phyloP scores from a whole-genome alignment of 73 alveolate species.

The Tetrahymena thermophila region DNA sequence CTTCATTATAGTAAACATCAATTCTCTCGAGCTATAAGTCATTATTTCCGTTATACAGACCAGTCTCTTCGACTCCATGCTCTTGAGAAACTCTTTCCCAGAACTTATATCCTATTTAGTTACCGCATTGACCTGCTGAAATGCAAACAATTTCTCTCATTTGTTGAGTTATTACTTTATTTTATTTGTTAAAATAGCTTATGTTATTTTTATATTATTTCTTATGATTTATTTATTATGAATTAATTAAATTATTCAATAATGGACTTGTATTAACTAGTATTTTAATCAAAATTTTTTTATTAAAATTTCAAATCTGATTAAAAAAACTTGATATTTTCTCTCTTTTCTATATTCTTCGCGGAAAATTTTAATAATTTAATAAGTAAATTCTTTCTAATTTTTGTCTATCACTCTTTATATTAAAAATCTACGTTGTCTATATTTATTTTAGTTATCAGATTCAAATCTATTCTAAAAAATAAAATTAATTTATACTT shows the following conservation, averaged over 20 bases:
- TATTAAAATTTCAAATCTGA: neutral
- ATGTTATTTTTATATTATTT: neutral
- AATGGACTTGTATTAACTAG: neutral
- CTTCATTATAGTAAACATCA: constrained; percentile 53
- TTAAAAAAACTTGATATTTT: neutral
- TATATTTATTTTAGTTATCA: neutral
- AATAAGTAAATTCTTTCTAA: neutral
- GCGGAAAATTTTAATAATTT: neutral
- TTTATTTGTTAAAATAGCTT: neutral
- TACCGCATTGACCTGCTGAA: constrained; percentile 26
- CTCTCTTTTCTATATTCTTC: neutral
- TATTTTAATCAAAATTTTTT: too few species aligned
- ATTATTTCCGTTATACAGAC: constrained; percentile 32
- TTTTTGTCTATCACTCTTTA: neutral
- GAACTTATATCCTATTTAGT: constrained; percentile 5
- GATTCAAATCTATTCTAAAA: neutral
- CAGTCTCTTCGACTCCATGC: constrained; percentile 19
- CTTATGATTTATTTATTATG: neutral
- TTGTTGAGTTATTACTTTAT: neutral
- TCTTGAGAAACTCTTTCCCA: constrained; percentile 1
- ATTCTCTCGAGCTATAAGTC: constrained; percentile 17
- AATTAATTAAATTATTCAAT: too few species aligned
- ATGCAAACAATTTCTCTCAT: constrained; percentile 31
- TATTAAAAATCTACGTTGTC: neutral
- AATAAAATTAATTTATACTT: neutral